phyloP scores from a whole-genome alignment of 169 alveolate species.

The Amoebophrya sp. region DNA sequence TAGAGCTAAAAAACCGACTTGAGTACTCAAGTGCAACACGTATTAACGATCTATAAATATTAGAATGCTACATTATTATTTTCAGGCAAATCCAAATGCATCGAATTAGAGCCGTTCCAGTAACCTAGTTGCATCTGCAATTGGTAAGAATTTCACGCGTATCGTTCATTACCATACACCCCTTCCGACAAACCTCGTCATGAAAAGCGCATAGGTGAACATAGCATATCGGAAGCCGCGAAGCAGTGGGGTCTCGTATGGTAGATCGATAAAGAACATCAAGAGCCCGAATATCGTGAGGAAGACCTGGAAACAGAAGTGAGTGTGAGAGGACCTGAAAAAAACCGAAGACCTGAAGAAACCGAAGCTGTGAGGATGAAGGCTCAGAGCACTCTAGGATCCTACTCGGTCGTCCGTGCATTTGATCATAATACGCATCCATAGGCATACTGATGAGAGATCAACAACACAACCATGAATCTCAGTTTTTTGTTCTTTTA shows the following conservation, averaged over 20 bases:
- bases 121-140: too few species aligned
- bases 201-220: background rate
- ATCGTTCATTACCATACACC: background rate
- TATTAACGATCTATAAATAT: too few species aligned
- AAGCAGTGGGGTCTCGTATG: background rate
- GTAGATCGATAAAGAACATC: background rate
- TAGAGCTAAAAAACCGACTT: background rate
- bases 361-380: background rate
- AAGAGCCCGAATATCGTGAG: background rate
- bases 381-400: too few species aligned
- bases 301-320: background rate
- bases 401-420: too few species aligned
- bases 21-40: background rate
- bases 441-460: too few species aligned
- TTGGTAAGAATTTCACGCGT: too few species aligned
- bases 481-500: too few species aligned
- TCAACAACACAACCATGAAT: too few species aligned
- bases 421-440: too few species aligned
- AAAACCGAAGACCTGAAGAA: background rate
- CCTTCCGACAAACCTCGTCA: slow-evolving; percentile 7
- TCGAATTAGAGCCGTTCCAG: background rate
- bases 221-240: background rate
- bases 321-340: background rate
- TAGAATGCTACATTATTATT: background rate
- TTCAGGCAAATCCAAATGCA: background rate